These are phyloP conservation scores for Starmera amethionina DNA, from an alignment of 805 yeast genomes.

Conservation along the genomic window DNA sequence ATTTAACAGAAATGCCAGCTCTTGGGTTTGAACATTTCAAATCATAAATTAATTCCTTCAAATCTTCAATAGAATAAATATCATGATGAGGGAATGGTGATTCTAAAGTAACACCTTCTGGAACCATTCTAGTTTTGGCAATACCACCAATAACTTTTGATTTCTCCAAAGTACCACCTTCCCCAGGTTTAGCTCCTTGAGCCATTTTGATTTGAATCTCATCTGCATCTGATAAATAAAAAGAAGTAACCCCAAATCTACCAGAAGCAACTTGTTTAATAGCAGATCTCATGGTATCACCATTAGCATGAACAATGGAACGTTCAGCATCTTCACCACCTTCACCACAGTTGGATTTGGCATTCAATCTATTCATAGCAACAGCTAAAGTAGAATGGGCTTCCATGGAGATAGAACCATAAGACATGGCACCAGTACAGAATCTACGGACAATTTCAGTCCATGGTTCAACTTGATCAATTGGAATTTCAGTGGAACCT, in stretches of 20 bases:
- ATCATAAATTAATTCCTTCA: slow-evolving; percentile 93
- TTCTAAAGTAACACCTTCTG: slow-evolving; percentile 93
- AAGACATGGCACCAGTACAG: slow-evolving; percentile 99
- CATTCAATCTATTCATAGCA: slow-evolving; percentile 97
- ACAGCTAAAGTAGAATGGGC: slow-evolving; percentile 96
- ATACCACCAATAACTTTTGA: slow-evolving; percentile 72
- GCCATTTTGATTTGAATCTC: slow-evolving; percentile 98
- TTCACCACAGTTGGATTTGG: slow-evolving; percentile 97
- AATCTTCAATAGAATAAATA: slow-evolving; percentile 94
- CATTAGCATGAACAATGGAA: slow-evolving; percentile 67
- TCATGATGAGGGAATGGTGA: slow-evolving; percentile 99
- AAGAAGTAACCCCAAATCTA: slow-evolving; percentile 94
- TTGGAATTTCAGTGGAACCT: slow-evolving; percentile 64
- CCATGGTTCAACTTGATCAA: slow-evolving; percentile 99
- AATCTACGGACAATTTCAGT: slow-evolving; percentile 96
- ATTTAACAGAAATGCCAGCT: slow-evolving; percentile 92
- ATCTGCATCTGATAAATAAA: slow-evolving; percentile 91
- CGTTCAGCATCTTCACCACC: slow-evolving; percentile 98
- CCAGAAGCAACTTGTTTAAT: slow-evolving; percentile 98
- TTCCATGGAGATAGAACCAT: slow-evolving; percentile 97
- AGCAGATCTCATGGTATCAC: slow-evolving; percentile 98
- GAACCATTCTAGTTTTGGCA: slow-evolving; percentile 90
- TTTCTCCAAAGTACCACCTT: slow-evolving; percentile 59
- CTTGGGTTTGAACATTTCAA: slow-evolving; percentile 95
- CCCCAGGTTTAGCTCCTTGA: slow-evolving; percentile 99